Percentiles rank a stretch among this genome's conserved stretches.
These are phyloP conservation scores for Clitopilus hobsonii DNA, from an alignment of 768 basidiomycete genomes.

Conservation along the genomic window DNA sequence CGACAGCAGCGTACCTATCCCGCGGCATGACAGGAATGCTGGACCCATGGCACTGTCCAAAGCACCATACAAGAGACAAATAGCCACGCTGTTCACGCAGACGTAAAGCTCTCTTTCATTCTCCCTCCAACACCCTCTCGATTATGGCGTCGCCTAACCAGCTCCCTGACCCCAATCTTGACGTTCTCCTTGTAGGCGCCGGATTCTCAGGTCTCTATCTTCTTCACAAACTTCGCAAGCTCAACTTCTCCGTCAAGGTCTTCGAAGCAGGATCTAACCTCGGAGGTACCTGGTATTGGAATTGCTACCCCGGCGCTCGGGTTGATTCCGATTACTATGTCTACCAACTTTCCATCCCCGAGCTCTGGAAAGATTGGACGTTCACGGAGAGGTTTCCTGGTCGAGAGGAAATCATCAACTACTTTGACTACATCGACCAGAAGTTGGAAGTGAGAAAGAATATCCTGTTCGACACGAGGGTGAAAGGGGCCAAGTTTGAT, in stretches of 20 bases:
- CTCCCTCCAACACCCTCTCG: no score
- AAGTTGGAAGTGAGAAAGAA: conserved; percentile 18
- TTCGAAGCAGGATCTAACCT: conserved; percentile 15
- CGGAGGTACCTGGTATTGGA: conserved; percentile 24
- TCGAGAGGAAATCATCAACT: conserved; percentile 15
- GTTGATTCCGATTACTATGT: conserved; percentile 20
- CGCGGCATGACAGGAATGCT: no score
- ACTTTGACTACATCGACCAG: conserved; percentile 18
- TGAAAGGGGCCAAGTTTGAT: conserved; percentile 16
- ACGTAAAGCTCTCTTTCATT: no score
- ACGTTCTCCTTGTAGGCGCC: conserved; percentile 21
- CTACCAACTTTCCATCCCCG: conserved; percentile 18
- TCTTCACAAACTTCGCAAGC: conserved; percentile 12
- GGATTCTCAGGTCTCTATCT: conserved; percentile 19
- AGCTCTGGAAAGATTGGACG: conserved; percentile 21
- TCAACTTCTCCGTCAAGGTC: conserved; percentile 14
- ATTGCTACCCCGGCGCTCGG: conserved; percentile 21
- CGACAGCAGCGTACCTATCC: no score
- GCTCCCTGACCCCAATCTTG: conserved; percentile 7
- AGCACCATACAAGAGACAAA: no score
- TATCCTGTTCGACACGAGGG: conserved; percentile 17
- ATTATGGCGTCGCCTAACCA: no score
- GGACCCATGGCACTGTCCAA: no score
- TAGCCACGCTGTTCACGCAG: no score
- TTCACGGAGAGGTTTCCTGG: conserved; percentile 13